Evolutionary conservation across 2,329 filamentous ascomycete genomes (phyloP).

Genomic region (Hypoxylon sp.): DNA sequence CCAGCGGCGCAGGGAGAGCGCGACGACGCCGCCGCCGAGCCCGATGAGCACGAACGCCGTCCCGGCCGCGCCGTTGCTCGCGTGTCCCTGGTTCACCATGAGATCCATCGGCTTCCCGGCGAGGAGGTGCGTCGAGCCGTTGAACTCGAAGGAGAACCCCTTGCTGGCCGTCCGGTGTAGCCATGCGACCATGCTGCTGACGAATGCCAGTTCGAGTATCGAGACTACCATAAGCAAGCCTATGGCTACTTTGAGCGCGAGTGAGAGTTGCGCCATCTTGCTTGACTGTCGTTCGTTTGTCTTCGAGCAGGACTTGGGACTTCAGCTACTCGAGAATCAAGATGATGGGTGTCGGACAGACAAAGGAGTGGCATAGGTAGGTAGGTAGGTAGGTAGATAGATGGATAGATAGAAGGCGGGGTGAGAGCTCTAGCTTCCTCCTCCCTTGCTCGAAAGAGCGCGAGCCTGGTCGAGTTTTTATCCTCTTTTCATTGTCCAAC

Average conservation of each 20-base stretch:
- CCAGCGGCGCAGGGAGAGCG: conserved; percentile 43
- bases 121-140: conserved; percentile 40
- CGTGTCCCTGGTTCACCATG: conserved; percentile 53
- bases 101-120: conserved; percentile 45
- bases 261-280: conserved; percentile 27
- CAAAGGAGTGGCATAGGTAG: background rate
- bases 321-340: too few relatives aligned
- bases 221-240: conserved; percentile 49
- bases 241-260: conserved; percentile 41
- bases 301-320: too few relatives aligned
- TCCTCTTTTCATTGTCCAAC: conserved; percentile 1
- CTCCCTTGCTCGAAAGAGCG: background rate
- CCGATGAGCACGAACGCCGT: conserved; percentile 49
- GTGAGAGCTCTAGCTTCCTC: too few relatives aligned
- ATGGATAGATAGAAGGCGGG: conserved; percentile 1
- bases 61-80: conserved; percentile 52
- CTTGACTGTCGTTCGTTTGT: conserved; percentile 4
- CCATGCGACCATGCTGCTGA: conserved; percentile 51
- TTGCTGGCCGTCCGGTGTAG: conserved; percentile 46
- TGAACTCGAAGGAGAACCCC: conserved; percentile 40
- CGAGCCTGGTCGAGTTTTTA: conserved; percentile 26
- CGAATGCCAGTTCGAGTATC: conserved; percentile 51
- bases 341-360: too few relatives aligned
- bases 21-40: conserved; percentile 47
- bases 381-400: conserved; percentile 2